phyloP scores from a whole-genome alignment of 2,329 filamentous ascomycete species.

The Chaetomium sp. region DNA sequence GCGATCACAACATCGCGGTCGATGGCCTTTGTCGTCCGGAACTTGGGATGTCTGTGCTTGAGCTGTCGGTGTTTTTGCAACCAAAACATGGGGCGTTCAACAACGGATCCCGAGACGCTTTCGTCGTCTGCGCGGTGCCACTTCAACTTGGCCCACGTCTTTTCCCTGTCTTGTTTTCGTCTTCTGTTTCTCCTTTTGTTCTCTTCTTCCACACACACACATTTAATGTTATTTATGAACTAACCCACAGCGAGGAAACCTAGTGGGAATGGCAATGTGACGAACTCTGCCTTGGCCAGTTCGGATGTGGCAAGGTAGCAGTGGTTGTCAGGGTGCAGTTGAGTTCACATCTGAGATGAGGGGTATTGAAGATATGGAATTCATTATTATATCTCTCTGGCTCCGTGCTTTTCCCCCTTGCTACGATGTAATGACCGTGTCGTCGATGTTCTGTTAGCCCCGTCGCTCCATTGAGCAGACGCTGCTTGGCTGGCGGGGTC shows the following conservation, averaged over 20 bases:
- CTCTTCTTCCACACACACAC: slow-evolving; percentile 16
- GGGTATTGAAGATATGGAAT: too few species aligned
- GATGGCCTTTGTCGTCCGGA: slow-evolving; percentile 39
- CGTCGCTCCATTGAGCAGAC: too few species aligned
- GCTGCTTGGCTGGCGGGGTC: too few species aligned
- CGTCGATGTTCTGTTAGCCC: too few species aligned
- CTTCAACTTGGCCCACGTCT: slow-evolving; percentile 57
- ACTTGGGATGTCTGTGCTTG: slow-evolving; percentile 61
- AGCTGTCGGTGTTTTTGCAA: slow-evolving; percentile 78
- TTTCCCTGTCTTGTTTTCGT: slow-evolving; percentile 33
- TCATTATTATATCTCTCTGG: too few species aligned
- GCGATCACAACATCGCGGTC: slow-evolving; percentile 68
- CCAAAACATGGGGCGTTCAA: slow-evolving; percentile 78
- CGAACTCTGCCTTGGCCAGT: too few species aligned
- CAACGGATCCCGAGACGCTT: slow-evolving; percentile 62
- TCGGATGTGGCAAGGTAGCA: too few species aligned
- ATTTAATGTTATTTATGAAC: background rate
- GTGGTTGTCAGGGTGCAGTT: too few species aligned
- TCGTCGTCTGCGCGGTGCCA: slow-evolving; percentile 51
- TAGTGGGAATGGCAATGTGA: too few species aligned
- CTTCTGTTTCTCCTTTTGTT: slow-evolving; percentile 18
- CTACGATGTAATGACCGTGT: too few species aligned
- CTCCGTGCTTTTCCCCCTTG: too few species aligned
- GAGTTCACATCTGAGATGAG: too few species aligned
- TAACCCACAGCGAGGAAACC: slow-evolving; percentile 1